phyloP scores from a whole-genome alignment of 2,329 filamentous ascomycete species.

The Fusarium metavorans region DNA sequence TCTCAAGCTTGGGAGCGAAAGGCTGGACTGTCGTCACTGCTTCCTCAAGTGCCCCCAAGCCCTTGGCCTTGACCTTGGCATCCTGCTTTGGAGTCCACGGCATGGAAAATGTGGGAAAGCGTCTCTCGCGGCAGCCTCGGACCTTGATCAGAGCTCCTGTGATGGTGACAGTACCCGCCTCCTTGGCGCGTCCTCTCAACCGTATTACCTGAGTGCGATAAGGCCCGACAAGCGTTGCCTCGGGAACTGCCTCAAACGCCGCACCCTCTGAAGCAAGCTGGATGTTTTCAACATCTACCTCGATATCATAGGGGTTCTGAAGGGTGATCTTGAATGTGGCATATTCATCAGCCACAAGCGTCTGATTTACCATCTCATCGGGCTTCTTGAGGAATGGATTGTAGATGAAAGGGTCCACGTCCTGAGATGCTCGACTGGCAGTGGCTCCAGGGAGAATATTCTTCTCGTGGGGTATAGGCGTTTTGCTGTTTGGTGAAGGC shows the following conservation, averaged over 20 bases:
- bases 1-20: slow-evolving; percentile 56
- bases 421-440: slow-evolving; percentile 65
- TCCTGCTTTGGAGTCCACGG: slow-evolving; percentile 79
- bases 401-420: slow-evolving; percentile 90
- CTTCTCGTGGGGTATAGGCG: slow-evolving; percentile 74
- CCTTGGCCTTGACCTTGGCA: slow-evolving; percentile 81
- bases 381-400: slow-evolving; percentile 86
- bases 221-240: slow-evolving; percentile 79
- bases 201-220: slow-evolving; percentile 85
- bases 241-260: slow-evolving; percentile 74
- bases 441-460: slow-evolving; percentile 64
- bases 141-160: slow-evolving; percentile 85
- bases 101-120: slow-evolving; percentile 85
- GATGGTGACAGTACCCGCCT: slow-evolving; percentile 76
- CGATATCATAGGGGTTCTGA: slow-evolving; percentile 95
- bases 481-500: slow-evolving; percentile 67
- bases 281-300: slow-evolving; percentile 88
- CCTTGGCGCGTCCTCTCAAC: slow-evolving; percentile 75
- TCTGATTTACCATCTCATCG: slow-evolving; percentile 70
- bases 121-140: slow-evolving; percentile 82
- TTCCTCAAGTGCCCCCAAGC: slow-evolving; percentile 69
- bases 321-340: slow-evolving; percentile 84
- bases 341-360: slow-evolving; percentile 83
- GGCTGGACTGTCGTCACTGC: slow-evolving; percentile 54
- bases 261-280: slow-evolving; percentile 79